phyloP scores from a whole-genome alignment of 2,329 filamentous ascomycete genomes.

The Colletotrichum lini region DNA sequence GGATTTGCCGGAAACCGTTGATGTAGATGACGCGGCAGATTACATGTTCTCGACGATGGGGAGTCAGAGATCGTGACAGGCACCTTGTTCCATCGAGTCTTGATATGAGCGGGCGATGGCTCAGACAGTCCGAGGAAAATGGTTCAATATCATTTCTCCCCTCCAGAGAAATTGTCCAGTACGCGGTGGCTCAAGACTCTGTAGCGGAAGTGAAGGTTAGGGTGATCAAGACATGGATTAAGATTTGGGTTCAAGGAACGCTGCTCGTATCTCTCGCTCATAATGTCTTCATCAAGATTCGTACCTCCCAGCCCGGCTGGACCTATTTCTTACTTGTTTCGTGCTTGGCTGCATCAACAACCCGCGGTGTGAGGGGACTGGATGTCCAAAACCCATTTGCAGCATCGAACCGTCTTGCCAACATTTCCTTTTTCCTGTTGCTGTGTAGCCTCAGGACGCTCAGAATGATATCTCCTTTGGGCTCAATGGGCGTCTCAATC shows the following conservation, averaged over 20 bases:
- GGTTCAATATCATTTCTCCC: too few relatives aligned
- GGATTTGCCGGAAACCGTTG: constrained; percentile 13
- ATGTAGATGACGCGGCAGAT: not conserved
- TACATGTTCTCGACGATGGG: not conserved
- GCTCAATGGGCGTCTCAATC: not conserved
- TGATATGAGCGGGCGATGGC: too few relatives aligned
- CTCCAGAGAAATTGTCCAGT: too few relatives aligned
- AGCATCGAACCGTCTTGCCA: not conserved
- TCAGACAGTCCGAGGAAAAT: too few relatives aligned
- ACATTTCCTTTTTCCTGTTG: not conserved
- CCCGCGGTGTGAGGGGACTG: not conserved
- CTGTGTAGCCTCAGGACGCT: not conserved
- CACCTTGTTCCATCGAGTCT: too few relatives aligned
- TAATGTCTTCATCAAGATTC: fast-evolving
- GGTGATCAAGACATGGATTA: too few relatives aligned
- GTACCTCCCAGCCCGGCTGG: too few relatives aligned
- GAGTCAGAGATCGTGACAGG: too few relatives aligned
- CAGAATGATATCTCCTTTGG: not conserved
- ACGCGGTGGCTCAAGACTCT: too few relatives aligned
- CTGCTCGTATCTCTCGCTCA: not conserved
- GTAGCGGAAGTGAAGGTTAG: too few relatives aligned
- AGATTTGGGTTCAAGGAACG: too few relatives aligned
- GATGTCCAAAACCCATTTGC: not conserved
- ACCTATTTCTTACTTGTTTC: too few relatives aligned
- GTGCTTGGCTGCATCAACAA: not conserved